Percentiles rank a stretch among this genome's conserved stretches.
Evolutionary conservation across 306 rosid species (phyloP).

Genomic region (Acmispon strigosus): DNA sequence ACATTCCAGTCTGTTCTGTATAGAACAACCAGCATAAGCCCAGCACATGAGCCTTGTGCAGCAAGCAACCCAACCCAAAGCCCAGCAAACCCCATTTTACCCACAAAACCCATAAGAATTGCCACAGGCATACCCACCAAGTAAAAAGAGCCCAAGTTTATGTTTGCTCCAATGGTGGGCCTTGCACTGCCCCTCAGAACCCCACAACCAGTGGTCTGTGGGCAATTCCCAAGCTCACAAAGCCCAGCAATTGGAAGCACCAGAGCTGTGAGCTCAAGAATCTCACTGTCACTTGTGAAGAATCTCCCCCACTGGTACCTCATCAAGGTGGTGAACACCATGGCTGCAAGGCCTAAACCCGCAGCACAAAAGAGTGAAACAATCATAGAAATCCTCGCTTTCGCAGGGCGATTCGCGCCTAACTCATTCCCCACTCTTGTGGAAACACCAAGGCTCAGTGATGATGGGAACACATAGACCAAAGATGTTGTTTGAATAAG

Average conservation of each 20-base stretch:
- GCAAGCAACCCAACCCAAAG: conserved; percentile 95
- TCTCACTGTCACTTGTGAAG: conserved; percentile 61
- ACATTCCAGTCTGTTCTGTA: conserved; percentile 72
- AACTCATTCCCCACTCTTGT: conserved; percentile 74
- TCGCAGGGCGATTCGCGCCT: conserved; percentile 72
- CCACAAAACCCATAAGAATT: conserved; percentile 57
- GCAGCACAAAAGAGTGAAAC: conserved; percentile 55
- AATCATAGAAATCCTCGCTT: conserved; percentile 75
- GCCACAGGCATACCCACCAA: conserved; percentile 93
- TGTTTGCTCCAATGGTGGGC: conserved; percentile 81
- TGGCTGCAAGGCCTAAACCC: conserved; percentile 61
- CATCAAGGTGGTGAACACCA: conserved; percentile 67
- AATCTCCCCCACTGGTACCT: conserved; percentile 77
- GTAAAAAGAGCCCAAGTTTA: conserved; percentile 83
- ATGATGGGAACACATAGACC: conserved; percentile 88
- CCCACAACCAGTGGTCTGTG: conserved; percentile 92
- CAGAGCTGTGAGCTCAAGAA: conserved; percentile 55
- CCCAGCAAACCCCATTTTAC: conserved; percentile 74
- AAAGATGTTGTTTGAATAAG: conserved; percentile 86
- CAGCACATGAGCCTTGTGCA: conserved; percentile 79
- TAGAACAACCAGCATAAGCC: conserved; percentile 73
- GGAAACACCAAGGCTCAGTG: conserved; percentile 82
- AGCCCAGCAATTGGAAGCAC: conserved; percentile 85
- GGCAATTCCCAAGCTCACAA: conserved; percentile 97
- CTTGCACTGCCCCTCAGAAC: conserved; percentile 84